phyloP scores from a whole-genome alignment of 306 rosid species.

The Phaseolus lunatus region DNA sequence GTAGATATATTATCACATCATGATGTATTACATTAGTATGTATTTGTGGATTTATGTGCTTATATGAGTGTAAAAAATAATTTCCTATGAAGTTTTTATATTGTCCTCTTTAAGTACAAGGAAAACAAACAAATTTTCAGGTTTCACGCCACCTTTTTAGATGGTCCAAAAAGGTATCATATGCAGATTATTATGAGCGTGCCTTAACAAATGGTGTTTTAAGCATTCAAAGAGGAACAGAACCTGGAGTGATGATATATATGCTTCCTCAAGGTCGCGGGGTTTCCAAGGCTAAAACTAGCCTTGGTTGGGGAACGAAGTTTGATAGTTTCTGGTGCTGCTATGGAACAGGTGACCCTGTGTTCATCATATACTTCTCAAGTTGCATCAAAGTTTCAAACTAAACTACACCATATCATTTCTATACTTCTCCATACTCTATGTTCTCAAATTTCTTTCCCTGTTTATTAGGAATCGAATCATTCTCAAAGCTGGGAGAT shows the following conservation, averaged over 20 bases:
- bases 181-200: slow-evolving; percentile 81
- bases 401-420: slow-evolving; percentile 12
- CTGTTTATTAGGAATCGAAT: slow-evolving; percentile 63
- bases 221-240: slow-evolving; percentile 78
- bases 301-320: slow-evolving; percentile 69
- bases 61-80: neutral
- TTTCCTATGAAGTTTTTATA: too few relatives aligned
- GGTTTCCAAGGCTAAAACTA: slow-evolving; percentile 64
- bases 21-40: neutral
- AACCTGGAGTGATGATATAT: slow-evolving; percentile 83
- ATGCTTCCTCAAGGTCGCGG: slow-evolving; percentile 74
- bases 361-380: neutral
- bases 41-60: neutral
- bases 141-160: slow-evolving; percentile 75
- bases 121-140: slow-evolving; percentile 45
- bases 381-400: slow-evolving; percentile 9
- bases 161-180: slow-evolving; percentile 73
- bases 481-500: slow-evolving; percentile 90
- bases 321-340: slow-evolving; percentile 77
- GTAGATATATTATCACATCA: neutral
- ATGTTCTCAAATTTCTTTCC: slow-evolving; percentile 20
- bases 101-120: neutral
- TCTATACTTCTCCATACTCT: neutral
- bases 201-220: slow-evolving; percentile 82
- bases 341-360: slow-evolving; percentile 73